Base-by-base conservation (phyloP, 2,329 filamentous ascomycete species). In the Colletotrichum neosansevieriae region DNA sequence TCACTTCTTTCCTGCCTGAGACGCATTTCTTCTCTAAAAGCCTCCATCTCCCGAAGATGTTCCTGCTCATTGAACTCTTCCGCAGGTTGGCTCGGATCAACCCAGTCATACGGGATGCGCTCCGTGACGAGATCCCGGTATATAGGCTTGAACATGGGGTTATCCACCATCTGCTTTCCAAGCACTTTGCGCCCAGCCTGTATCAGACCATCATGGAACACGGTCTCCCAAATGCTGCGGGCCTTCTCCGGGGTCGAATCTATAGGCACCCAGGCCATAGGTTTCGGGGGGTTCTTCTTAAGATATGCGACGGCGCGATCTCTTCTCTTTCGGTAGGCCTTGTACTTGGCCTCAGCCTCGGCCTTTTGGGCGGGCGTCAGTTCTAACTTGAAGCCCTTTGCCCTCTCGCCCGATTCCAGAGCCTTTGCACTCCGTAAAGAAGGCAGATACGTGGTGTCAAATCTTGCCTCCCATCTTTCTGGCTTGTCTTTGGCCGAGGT, bases 101-200 rank as follows among this genome's bases (percentile, higher is more conserved):
- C 66, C 66, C 66, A 69, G 40, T 59, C 61, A 7, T 69, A 69
- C 2, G 66, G 66, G 11, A 69, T 10, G 4, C 49, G 66, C 42
- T 69, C 66, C 9, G 66, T 69, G 42, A 56, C n/a, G 34, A 69
- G 61, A n/a, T 69, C 61, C 9, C 66, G 66, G 17, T 69, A 69
- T 17, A 69, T 17, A 11, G 66, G 66, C 49, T 69, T 69, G 54
- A 69, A 60, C 42, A 54, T 17, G 3, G 66, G 54, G 24, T 69
- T 69, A 5, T 9, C 36, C 17, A 49, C 42, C 47, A 69, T 40
- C 47, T 60, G 57, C 32, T 45, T 29, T 1, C 54, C 66, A 11
- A 60, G 3, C 12, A 66, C 56, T 9, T 57, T 69, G 4, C 61
- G 61, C n/a, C 66, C 61, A 3, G 62, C 47, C 15, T 50, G 40